phyloP scores from a whole-genome alignment of 2,329 filamentous ascomycete genomes.

The Sarocladiaceae sp. region DNA sequence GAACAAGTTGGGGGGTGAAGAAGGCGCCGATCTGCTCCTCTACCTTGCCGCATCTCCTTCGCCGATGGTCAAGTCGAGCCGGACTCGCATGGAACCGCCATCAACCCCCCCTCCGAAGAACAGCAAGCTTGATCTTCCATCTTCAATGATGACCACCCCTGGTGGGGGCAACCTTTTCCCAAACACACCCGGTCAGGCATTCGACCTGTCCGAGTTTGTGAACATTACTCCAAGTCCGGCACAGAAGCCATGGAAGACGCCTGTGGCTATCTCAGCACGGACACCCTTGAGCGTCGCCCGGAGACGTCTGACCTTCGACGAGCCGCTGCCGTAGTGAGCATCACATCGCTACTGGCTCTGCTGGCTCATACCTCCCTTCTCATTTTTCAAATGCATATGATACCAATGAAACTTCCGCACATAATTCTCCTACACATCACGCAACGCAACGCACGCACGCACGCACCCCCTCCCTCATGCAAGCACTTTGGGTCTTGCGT shows the following conservation, averaged over 20 bases:
- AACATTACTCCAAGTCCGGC: slow-evolving; percentile 96
- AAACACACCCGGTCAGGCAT: slow-evolving; percentile 72
- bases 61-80: slow-evolving; percentile 55
- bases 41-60: slow-evolving; percentile 91
- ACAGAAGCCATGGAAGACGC: slow-evolving; percentile 84
- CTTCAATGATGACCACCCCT: slow-evolving; percentile 84
- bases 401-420: slow-evolving; percentile 11
- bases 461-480: slow-evolving; percentile 6
- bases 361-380: background rate
- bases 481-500: slow-evolving; percentile 7
- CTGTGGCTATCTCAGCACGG: slow-evolving; percentile 47
- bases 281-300: slow-evolving; percentile 63
- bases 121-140: slow-evolving; percentile 56
- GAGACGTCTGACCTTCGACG: slow-evolving; percentile 76
- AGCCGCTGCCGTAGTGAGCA: slow-evolving; percentile 44
- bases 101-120: slow-evolving; percentile 71
- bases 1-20: slow-evolving; percentile 58
- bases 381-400: slow-evolving; percentile 13
- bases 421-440: slow-evolving; percentile 2
- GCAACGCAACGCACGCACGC: background rate
- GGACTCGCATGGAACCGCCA: slow-evolving; percentile 55
- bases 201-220: slow-evolving; percentile 95
- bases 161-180: slow-evolving; percentile 63
- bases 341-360: background rate
- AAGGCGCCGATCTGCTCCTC: slow-evolving; percentile 73